Conservation (phyloP, 345 rosid genomes). For the Carallia brachiata region DNA sequence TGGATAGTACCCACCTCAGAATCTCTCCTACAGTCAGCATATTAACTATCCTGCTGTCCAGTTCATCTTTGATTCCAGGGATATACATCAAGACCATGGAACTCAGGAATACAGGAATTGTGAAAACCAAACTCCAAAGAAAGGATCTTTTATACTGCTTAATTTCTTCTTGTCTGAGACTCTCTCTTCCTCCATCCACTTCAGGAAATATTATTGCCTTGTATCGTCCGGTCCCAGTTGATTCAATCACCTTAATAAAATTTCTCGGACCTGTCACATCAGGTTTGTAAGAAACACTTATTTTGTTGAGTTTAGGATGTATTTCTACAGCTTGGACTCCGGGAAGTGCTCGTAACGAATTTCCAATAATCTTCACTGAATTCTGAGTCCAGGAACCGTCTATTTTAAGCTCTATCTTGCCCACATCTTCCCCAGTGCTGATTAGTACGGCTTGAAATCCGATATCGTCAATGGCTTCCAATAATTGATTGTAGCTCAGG, state of each 20-base stretch:
- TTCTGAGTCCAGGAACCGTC: conserved; percentile 55
- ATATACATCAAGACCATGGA: conserved; percentile 86
- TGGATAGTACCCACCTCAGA: conserved; percentile 64
- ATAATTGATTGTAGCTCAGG: conserved; percentile 36
- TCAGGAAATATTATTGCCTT: conserved; percentile 68
- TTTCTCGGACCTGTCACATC: conserved; percentile 78
- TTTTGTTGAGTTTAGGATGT: conserved; percentile 31
- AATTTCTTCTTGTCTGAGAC: conserved; percentile 57
- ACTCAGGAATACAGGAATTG: conserved; percentile 72
- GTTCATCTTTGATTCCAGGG: conserved; percentile 54
- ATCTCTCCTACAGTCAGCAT: conserved; percentile 70
- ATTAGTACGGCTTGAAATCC: conserved; percentile 76
- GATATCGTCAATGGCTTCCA: conserved; percentile 49
- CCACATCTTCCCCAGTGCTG: conserved; percentile 67
- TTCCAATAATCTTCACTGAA: conserved; percentile 50
- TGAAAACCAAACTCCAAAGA: conserved; percentile 82
- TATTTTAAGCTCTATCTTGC: conserved; percentile 67
- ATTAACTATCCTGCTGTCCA: conserved; percentile 67
- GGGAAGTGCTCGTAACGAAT: conserved; percentile 80
- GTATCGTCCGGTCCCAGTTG: conserved; percentile 65
- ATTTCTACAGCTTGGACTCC: conserved; percentile 54
- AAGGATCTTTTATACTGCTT: conserved; percentile 63
- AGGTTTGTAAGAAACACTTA: conserved; percentile 64
- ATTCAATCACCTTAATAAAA: conserved; percentile 70
- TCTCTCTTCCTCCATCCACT: conserved; percentile 58